These are phyloP conservation scores for Chaetomium strumarium DNA, from an alignment of 2,329 filamentous ascomycete species.

Conservation along the genomic window DNA sequence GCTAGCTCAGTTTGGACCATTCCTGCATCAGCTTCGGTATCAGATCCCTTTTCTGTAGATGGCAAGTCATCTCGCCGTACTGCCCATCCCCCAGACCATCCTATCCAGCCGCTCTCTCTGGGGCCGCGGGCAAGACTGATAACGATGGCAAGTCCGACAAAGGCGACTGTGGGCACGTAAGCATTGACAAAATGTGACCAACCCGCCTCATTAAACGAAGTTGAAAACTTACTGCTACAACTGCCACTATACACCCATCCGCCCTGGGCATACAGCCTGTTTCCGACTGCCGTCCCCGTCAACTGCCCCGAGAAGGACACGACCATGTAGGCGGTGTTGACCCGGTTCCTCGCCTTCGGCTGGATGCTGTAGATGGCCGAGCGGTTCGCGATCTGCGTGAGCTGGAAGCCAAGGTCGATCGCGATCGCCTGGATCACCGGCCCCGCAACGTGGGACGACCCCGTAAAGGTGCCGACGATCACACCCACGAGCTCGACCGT, in stretches of 20 bases:
- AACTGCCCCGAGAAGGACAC: constrained; percentile 69
- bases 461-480: constrained; percentile 62
- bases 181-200: background rate
- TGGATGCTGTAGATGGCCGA: constrained; percentile 65
- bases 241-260: constrained; percentile 46
- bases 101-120: constrained; percentile 37
- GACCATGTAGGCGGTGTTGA: constrained; percentile 82
- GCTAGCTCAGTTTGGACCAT: too few species aligned
- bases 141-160: constrained; percentile 33
- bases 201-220: background rate
- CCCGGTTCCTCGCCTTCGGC: constrained; percentile 63
- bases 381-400: constrained; percentile 67
- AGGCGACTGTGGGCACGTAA: constrained; percentile 27
- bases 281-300: constrained; percentile 58
- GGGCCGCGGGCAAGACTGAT: constrained; percentile 35
- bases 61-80: constrained; percentile 25
- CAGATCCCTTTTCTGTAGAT: too few species aligned
- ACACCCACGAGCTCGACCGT: constrained; percentile 55
- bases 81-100: constrained; percentile 39
- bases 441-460: constrained; percentile 59
- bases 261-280: constrained; percentile 45
- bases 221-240: constrained; percentile 31
- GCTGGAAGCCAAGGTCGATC: constrained; percentile 67
- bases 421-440: constrained; percentile 67
- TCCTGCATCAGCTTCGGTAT: background rate